Evolutionary conservation across 352 stramenopile species (phyloP), one percentile per base, ranked within the genome.

Genomic region (Phytophthora cajani): DNA sequence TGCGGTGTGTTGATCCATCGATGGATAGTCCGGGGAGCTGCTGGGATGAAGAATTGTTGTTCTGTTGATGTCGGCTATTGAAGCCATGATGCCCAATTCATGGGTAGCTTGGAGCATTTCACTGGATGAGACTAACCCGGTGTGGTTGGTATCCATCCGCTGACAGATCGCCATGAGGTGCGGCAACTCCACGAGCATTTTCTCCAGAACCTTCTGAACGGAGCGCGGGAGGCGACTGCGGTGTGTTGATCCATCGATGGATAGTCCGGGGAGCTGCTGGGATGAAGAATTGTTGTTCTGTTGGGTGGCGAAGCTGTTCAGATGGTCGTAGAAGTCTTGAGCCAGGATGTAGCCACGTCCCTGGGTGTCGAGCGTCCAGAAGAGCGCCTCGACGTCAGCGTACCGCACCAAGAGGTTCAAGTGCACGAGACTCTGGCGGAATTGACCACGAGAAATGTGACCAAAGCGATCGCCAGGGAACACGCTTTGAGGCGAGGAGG

Each of bases 381-480:
- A 94, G 23, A 94, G 73, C 2, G 74, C 72, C 52, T 94, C 85
- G 3, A 94, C 82, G 36, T 94, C 87, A 2, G 84, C 78, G 46
- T 92, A 90, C 17, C 87, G 77, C 8, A 82, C 77, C 7, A 92
- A 50, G 1, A 93, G 60, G 14, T 85, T 83, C 8, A 94, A 49
- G 36, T 93, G 81, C 44, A 85, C 85, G 4, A 94, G 77, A n/a
- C 81, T 86, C 60, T 94, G 84, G 0, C 87, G 83, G 27, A 94
- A 85, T 74, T 92, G 78, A 1, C 87, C 87, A 3, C 87, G 71
- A 8, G 87, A 90, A 71, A 94, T 89, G 33, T 82, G 75, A 0
- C 83, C 80, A 42, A 92, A 92, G 2, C 85, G 85, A 53, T 94
- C 87, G 1, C 83, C 87, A 5, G 87, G 81, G 61, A 94, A 94